These are phyloP conservation scores for Cicer judaicum DNA, from an alignment of 306 rosid species.

Conservation along the genomic window DNA sequence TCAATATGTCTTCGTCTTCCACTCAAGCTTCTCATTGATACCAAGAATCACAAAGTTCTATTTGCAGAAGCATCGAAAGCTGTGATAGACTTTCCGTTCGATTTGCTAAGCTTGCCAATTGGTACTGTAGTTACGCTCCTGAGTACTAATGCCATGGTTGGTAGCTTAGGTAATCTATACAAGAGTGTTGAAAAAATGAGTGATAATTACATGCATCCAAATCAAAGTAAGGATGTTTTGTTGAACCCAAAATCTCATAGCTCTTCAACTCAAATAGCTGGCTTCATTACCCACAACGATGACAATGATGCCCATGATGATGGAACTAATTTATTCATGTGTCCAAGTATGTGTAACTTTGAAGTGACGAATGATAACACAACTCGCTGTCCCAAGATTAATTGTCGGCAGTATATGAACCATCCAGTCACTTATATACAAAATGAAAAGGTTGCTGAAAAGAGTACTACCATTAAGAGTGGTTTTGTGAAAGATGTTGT, in stretches of 20 bases:
- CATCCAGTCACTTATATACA: accelerated
- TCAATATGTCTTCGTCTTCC: not conserved
- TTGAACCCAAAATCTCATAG: slow-evolving; percentile 37
- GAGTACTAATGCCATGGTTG: slow-evolving; percentile 44
- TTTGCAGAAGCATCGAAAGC: slow-evolving; percentile 62
- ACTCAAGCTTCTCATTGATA: slow-evolving; percentile 51
- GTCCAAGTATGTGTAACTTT: accelerated
- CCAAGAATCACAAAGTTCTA: slow-evolving; percentile 39
- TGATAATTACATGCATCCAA: slow-evolving; percentile 47
- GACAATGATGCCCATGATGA: not conserved
- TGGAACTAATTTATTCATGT: not conserved
- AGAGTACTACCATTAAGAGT: not conserved
- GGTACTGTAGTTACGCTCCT: slow-evolving; percentile 44
- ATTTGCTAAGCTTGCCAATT: slow-evolving; percentile 47
- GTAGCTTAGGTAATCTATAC: slow-evolving; percentile 54
- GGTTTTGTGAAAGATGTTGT: slow-evolving; percentile 53
- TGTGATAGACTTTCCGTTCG: slow-evolving; percentile 54
- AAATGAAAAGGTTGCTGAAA: not conserved
- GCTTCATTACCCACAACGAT: not conserved
- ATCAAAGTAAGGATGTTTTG: slow-evolving; percentile 33
- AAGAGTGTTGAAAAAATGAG: slow-evolving; percentile 48
- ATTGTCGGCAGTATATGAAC: no score
- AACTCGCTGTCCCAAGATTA: not conserved
- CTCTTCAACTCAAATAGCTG: not conserved
- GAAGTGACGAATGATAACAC: not conserved